These are phyloP conservation scores for Phaeosphaeriaceae sp. DNA, from an alignment of 2,329 filamentous ascomycete genomes.

Conservation along the genomic window DNA sequence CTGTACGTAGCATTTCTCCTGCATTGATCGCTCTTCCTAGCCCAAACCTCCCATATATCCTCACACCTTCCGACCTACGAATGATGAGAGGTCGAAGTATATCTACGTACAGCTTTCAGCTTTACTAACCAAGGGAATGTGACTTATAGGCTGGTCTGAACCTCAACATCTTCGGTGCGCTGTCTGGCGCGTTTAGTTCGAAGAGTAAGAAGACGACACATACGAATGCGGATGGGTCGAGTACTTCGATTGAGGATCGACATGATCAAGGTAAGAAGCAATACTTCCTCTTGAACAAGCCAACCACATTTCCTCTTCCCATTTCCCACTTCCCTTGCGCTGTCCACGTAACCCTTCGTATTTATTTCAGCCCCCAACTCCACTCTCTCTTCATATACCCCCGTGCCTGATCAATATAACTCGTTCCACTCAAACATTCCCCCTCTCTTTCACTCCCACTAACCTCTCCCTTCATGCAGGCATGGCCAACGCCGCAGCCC, in stretches of 20 bases:
- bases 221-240: constrained; percentile 33
- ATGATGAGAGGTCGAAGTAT: too few relatives aligned
- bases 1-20: constrained; percentile 19
- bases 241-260: constrained; percentile 26
- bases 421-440: too few relatives aligned
- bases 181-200: constrained; percentile 40
- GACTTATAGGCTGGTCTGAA: constrained; percentile 45
- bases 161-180: constrained; percentile 46
- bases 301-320: not conserved
- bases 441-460: too few relatives aligned
- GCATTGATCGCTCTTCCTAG: not conserved
- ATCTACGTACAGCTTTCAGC: too few relatives aligned
- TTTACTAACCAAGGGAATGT: too few relatives aligned
- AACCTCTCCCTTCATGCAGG: constrained; percentile 8
- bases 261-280: constrained; percentile 30
- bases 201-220: constrained; percentile 41
- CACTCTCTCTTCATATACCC: too few relatives aligned
- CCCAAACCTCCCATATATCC: too few relatives aligned
- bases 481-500: constrained; percentile 25
- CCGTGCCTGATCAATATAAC: too few relatives aligned
- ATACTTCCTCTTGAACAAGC: not conserved
- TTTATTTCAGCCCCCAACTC: too few relatives aligned
- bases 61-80: too few relatives aligned
- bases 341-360: too few relatives aligned
- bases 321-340: not conserved